Percentiles rank a stretch among this genome's conserved stretches.
Conservation (phyloP, 495 filamentous ascomycete species). For the Tuber umbilicatum region DNA sequence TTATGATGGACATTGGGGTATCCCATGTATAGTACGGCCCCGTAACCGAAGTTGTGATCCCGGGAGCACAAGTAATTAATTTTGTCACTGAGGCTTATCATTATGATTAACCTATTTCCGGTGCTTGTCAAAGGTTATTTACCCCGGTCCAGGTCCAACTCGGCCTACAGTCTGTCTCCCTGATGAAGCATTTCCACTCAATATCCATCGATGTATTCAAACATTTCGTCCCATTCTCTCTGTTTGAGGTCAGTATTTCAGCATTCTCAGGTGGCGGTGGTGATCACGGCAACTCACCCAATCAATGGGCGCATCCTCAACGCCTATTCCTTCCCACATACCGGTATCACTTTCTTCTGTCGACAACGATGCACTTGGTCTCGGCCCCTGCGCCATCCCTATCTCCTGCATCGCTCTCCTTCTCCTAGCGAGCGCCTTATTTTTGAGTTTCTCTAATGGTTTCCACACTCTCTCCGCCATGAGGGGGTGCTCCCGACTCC, state of each 20-base stretch:
- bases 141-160: neutral
- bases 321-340: neutral
- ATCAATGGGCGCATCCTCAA: conserved; percentile 30
- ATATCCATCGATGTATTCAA: conserved; percentile 27
- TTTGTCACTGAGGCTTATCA: neutral
- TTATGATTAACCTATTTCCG: neutral
- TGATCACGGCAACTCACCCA: conserved; percentile 23
- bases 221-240: conserved; percentile 34
- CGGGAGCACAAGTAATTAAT: neutral
- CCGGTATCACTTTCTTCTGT: neutral
- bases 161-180: neutral
- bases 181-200: conserved; percentile 9
- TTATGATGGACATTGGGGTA: neutral
- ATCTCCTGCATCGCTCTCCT: conserved; percentile 46
- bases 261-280: neutral
- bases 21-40: neutral
- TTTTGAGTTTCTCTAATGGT: conserved; percentile 64
- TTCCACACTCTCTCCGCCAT: conserved; percentile 55
- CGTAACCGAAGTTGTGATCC: neutral
- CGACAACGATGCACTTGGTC: neutral
- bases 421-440: conserved; percentile 55
- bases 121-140: neutral
- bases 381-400: neutral
- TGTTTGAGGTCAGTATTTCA: conserved; percentile 9
- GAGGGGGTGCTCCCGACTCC: conserved; percentile 50